Conservation (phyloP, 2,329 filamentous ascomycete genomes). For the Cadophora gregata region DNA sequence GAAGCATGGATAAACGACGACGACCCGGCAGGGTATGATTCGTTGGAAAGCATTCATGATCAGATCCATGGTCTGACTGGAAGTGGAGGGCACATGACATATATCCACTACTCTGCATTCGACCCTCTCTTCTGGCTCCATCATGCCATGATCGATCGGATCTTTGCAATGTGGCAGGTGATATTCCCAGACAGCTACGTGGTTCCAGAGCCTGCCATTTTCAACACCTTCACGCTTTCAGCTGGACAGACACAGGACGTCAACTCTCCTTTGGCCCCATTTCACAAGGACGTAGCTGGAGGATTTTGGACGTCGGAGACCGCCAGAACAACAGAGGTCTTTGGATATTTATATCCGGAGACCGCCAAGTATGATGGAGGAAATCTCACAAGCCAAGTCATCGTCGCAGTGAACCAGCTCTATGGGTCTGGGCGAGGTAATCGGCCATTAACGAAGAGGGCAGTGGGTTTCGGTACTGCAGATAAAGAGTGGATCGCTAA, state of each 20-base stretch:
- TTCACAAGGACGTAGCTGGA: conserved; percentile 55
- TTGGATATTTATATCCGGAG: conserved; percentile 41
- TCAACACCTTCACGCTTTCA: conserved; percentile 44
- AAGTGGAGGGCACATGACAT: conserved; percentile 57
- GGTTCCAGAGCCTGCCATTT: conserved; percentile 43
- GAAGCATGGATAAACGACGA: conserved; percentile 61
- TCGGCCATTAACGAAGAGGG: not conserved
- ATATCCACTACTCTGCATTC: conserved; percentile 52
- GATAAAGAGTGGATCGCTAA: conserved; percentile 72
- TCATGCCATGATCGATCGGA: conserved; percentile 64
- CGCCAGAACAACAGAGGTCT: conserved; percentile 30
- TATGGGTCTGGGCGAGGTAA: conserved; percentile 42
- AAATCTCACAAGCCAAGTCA: conserved; percentile 64
- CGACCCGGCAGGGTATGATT: conserved; percentile 59
- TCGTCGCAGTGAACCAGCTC: conserved; percentile 63
- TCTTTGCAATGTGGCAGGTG: conserved; percentile 60
- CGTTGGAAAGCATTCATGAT: conserved; percentile 69
- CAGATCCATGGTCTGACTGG: conserved; percentile 65
- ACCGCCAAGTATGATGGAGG: conserved; percentile 57
- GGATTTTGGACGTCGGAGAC: conserved; percentile 49
- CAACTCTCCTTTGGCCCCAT: conserved; percentile 47
- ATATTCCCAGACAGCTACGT: conserved; percentile 47
- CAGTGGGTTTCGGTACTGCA: not conserved
- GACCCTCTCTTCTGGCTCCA: conserved; percentile 58
- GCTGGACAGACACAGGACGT: conserved; percentile 32